Evolutionary conservation across 2,329 filamentous ascomycete genomes (phyloP).

Genomic region (Apiospora rasikravindrae): DNA sequence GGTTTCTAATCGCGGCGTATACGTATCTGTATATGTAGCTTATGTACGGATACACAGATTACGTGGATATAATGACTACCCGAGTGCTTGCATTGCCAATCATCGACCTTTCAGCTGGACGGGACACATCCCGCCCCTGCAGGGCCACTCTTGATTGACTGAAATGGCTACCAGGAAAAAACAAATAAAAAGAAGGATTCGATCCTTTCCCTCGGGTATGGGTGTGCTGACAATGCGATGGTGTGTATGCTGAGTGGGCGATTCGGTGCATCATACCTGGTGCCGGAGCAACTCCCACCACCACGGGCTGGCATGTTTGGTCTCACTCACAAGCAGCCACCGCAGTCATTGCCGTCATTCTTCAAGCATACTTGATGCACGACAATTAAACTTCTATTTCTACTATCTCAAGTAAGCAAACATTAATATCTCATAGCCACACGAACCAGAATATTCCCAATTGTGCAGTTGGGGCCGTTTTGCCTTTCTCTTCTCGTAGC

Average conservation of each 20-base stretch:
- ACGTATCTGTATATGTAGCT: neutral
- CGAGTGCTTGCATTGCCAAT: neutral
- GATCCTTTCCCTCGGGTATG: slow-evolving; percentile 1
- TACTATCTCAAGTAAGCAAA: neutral
- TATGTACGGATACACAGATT: neutral
- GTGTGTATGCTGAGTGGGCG: neutral
- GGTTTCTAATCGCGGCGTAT: neutral
- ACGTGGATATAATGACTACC: neutral
- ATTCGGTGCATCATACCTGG: neutral
- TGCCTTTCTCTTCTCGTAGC: neutral
- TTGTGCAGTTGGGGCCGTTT: neutral
- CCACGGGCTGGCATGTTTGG: neutral
- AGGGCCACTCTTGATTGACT: neutral
- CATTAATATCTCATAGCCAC: neutral
- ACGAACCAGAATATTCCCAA: no score
- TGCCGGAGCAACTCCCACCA: neutral
- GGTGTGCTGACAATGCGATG: neutral
- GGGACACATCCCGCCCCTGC: neutral
- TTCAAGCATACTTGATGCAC: neutral
- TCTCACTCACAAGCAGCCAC: neutral
- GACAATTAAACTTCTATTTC: neutral
- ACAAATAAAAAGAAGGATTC: neutral
- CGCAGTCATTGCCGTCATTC: neutral
- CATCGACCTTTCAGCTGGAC: neutral
- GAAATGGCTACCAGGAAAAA: neutral